Evolutionary conservation across 306 rosid genomes (phyloP), one percentile per base, ranked within the genome.

Genomic region (Lathyrus tuberosus): DNA sequence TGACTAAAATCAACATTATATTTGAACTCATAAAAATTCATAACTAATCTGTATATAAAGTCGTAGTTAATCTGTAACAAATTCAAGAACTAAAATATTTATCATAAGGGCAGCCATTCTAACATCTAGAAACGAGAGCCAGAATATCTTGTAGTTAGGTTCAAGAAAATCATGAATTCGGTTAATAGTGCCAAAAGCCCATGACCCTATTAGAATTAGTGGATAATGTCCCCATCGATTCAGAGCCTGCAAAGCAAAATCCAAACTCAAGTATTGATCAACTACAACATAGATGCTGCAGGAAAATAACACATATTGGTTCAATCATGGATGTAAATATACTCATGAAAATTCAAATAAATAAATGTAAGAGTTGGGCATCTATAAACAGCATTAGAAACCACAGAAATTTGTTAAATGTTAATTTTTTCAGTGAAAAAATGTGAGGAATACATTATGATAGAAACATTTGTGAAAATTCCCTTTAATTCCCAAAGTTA

Each of bases 211-310:
- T 46, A 94, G 95, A 77, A 91, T 94, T 57, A 94, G 89, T 0
- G 99, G 99, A 76, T 94, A 91, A 84, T 94, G 89, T 40, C 97
- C 96, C 99, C 97, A 91, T 63, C 97, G 88, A 77, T 86, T 91
- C 56, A 94, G 62, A 76, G 96, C 96, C 99, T 94, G 89, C 62
- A 76, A 73, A 12, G 60, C 33, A 49, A 72, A 69, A 69, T 17
- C 58, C 48, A 70, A 16, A 52, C 43, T 35, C 9, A 26, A 57
- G 49, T n/a, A 47, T 38, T 10, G 64, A n/a, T 69, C 33, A 28
- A 71, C 37, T 52, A 31, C 28, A 73, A 60, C 31, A 52, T 71
- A 73, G 43, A 69, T 20, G 72, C 65, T 14, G 47, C 48, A 67
- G 67, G 6, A 28, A 37, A 77, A 77, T 38, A 42, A 60, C 43